Percentiles rank a stretch among this genome's conserved stretches.
Evolutionary conservation across 768 basidiomycete genomes (phyloP).

Genomic region (Daedaleopsis sinensis): DNA sequence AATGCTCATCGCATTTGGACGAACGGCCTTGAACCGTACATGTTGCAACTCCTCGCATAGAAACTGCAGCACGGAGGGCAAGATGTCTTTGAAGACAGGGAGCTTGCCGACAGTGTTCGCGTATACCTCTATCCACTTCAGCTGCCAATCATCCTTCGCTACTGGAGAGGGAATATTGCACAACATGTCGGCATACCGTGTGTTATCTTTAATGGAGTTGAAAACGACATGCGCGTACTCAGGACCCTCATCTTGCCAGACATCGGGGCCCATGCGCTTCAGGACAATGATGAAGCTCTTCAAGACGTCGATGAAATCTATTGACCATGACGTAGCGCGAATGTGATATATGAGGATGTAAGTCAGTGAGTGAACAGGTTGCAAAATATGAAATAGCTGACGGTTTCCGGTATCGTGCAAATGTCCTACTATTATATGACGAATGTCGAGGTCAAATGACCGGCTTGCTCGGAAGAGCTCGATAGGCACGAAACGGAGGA

Average conservation of each 20-base stretch:
- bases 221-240: constrained; percentile 81
- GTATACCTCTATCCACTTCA: constrained; percentile 29
- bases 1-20: constrained; percentile 61
- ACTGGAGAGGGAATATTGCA: constrained; percentile 28
- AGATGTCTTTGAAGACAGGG: constrained; percentile 45
- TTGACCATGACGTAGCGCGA: not conserved
- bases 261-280: constrained; percentile 50
- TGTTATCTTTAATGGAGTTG: constrained; percentile 83
- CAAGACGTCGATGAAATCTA: constrained; percentile 65
- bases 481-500: constrained; percentile 59
- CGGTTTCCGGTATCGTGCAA: constrained; percentile 60
- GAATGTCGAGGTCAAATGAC: constrained; percentile 44
- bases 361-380: not conserved
- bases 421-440: constrained; percentile 61
- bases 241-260: constrained; percentile 74
- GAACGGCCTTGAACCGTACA: constrained; percentile 60
- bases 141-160: constrained; percentile 35
- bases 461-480: constrained; percentile 39
- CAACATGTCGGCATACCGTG: constrained; percentile 51
- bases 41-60: constrained; percentile 85
- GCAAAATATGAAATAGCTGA: constrained; percentile 39
- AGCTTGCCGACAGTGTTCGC: constrained; percentile 24
- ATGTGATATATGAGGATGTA: constrained; percentile 7
- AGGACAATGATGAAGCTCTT: constrained; percentile 62
- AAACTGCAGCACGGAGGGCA: constrained; percentile 73